A percentile compares a stretch with the other conserved stretches of the same genome.
phyloP scores from a whole-genome alignment of 148 eudicot species.

The Arbutus unedo region DNA sequence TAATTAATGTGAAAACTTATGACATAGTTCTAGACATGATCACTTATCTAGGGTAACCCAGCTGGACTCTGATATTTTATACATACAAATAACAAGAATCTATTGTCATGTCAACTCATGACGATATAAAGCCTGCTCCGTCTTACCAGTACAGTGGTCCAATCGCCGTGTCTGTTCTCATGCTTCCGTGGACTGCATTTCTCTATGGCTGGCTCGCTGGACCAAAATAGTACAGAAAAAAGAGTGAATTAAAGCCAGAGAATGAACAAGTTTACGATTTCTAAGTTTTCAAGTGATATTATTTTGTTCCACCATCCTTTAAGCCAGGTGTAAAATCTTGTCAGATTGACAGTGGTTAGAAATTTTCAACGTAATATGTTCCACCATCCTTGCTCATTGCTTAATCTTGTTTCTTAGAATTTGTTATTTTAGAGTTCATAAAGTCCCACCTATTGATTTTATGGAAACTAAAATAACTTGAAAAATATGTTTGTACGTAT shows the following conservation, averaged over 20 bases:
- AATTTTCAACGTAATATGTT: background rate
- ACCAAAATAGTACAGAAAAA: conserved; percentile 16
- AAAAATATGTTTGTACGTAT: background rate
- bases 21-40: background rate
- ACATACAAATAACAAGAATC: background rate
- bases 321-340: no score
- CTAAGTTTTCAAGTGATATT: background rate
- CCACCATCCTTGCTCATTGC: background rate
- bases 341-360: no score
- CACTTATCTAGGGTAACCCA: background rate
- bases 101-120: background rate
- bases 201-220: conserved; percentile 74
- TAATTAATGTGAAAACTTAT: background rate
- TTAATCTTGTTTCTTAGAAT: background rate
- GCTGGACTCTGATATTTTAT: background rate
- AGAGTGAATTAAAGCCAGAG: background rate
- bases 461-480: background rate
- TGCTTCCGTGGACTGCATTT: conserved; percentile 73
- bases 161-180: conserved; percentile 44
- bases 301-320: no score
- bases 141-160: conserved; percentile 78
- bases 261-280: background rate
- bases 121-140: conserved; percentile 1
- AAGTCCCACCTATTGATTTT: background rate
- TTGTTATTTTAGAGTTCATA: background rate